Evolutionary conservation across 495 filamentous ascomycete species (phyloP).

Genomic region (Talaromyces nanjingensis): DNA sequence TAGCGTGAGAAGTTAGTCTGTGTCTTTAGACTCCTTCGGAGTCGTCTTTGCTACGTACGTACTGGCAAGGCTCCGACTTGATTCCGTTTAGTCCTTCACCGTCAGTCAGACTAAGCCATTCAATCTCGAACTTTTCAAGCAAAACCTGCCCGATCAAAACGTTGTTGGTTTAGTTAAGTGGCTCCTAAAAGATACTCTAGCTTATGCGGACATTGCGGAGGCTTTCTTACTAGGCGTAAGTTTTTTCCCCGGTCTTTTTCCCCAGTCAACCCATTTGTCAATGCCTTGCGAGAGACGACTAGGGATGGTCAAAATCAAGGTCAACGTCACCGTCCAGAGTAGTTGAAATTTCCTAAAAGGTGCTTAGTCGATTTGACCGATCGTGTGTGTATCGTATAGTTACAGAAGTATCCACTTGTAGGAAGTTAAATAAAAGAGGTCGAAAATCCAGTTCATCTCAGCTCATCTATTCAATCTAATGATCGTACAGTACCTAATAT

Average conservation of each 20-base stretch:
- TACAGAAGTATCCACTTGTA: neutral
- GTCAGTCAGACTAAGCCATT: neutral
- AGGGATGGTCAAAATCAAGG: neutral
- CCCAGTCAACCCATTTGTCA: neutral
- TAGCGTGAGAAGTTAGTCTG: neutral
- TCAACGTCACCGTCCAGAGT: neutral
- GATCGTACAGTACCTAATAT: neutral
- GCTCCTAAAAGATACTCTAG: neutral
- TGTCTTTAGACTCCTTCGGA: neutral
- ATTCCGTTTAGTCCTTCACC: neutral
- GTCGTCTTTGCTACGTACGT: neutral
- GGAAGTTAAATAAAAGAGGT: neutral
- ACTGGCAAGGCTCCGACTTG: neutral
- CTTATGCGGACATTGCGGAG: neutral
- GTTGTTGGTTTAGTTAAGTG: neutral
- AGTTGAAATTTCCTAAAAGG: neutral
- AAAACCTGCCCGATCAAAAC: neutral
- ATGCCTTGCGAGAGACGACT: neutral
- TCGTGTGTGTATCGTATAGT: neutral
- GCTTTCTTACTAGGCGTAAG: neutral
- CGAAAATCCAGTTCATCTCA: neutral
- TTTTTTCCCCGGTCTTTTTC: neutral
- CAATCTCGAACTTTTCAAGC: neutral
- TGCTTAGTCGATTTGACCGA: neutral
- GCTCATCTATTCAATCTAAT: neutral